Evolutionary conservation across 257 asterid genomes (phyloP), one percentile per base, ranked within the genome.

Genomic region (Capsicum chinense): DNA sequence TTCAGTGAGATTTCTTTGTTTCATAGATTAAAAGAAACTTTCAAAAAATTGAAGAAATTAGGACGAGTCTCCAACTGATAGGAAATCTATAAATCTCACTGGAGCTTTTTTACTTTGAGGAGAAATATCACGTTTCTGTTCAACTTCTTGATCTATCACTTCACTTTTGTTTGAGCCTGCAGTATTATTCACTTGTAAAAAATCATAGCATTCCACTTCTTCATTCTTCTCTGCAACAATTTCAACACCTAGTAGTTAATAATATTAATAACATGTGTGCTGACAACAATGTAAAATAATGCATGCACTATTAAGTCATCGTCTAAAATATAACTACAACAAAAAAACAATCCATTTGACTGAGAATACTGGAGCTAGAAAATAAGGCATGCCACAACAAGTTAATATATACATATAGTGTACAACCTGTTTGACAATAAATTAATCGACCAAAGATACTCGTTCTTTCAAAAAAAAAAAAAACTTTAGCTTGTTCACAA

Each of bases 161-260:
- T 94, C 97, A 83, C 97, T 93, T 82, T 84, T 87, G 78, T 90
- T 94, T 26, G 98, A 93, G 71, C 93, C 96, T 5, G 92, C 78
- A 7, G 15, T 69, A 69, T 69, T 86, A 73, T 94, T 92, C 85
- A 94, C 93, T 88, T 89, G 94, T 17, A 94, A 86, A 88, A 94
- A 94, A 79, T 94, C 92, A 85, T 91, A 92, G 84, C 92, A 93
- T 88, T 93, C 93, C 84, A 91, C 93, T 71, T 85, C 89, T 84
- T 89, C 83, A 64, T 84, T 86, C 70, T 88, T 90, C 37, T 85
- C 93, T 93, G 96, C 48, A 44, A 42, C 91, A 91, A 83, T 39
- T 59, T 59, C n/a, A 26, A 54, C 48, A 78, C 15, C 81, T 21
- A 76, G 6, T 44, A 44, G 48, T 44, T 44, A 44, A 44, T 44